A percentile compares a stretch with the other conserved stretches of the same genome.
Conservation (phyloP, 768 basidiomycete genomes). For the Calocybe gangraenosa region DNA sequence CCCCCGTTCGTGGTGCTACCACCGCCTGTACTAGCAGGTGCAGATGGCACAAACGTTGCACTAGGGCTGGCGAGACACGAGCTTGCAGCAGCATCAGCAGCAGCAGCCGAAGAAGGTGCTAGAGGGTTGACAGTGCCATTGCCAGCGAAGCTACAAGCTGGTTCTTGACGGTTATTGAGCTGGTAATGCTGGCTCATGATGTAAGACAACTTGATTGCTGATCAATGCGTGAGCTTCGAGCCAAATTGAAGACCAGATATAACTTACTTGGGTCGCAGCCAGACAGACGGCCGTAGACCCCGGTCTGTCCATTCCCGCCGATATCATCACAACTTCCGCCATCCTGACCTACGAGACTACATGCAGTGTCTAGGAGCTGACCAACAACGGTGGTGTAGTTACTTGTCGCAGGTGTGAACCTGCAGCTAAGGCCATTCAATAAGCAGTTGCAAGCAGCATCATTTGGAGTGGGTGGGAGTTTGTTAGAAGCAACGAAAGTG, state of each 20-base stretch:
- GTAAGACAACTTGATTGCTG: conserved; percentile 77
- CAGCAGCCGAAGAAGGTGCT: conserved; percentile 44
- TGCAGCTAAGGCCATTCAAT: conserved; percentile 63
- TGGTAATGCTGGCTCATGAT: conserved; percentile 81
- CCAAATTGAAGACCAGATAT: not conserved
- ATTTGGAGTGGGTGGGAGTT: conserved; percentile 82
- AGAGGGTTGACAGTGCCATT: conserved; percentile 73
- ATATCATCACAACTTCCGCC: conserved; percentile 68
- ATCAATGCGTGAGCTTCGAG: conserved; percentile 7
- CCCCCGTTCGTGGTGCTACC: conserved; percentile 15
- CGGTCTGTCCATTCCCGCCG: conserved; percentile 65
- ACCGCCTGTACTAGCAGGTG: conserved; percentile 27
- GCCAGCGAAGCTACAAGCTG: conserved; percentile 76
- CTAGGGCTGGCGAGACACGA: conserved; percentile 65
- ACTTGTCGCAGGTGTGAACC: conserved; percentile 58
- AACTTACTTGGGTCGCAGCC: conserved; percentile 75
- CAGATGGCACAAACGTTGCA: conserved; percentile 60
- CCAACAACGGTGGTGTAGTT: conserved; percentile 63
- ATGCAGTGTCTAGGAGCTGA: conserved; percentile 60
- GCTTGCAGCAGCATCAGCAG: conserved; percentile 52
- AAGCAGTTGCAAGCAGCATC: conserved; percentile 77
- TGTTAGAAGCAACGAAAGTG: conserved; percentile 61
- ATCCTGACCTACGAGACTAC: conserved; percentile 64
- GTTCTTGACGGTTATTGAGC: conserved; percentile 47
- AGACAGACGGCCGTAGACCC: conserved; percentile 73